phyloP scores from a whole-genome alignment of 1,139 yeast genomes.

The Geotrichum candidum region DNA sequence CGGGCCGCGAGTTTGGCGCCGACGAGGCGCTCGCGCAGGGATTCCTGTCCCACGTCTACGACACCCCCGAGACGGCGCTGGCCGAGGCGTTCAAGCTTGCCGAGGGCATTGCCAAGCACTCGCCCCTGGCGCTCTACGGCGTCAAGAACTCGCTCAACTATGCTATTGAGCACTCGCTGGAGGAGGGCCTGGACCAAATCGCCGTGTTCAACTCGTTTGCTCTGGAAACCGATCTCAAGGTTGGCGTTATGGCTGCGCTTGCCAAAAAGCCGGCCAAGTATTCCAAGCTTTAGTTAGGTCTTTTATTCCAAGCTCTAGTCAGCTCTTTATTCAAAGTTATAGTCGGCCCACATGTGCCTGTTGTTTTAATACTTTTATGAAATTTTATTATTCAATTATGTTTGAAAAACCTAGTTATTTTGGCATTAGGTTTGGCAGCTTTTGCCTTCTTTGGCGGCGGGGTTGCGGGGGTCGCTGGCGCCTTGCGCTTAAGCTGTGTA shows the following conservation, averaged over 20 bases:
- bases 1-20: constrained; percentile 54
- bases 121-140: constrained; percentile 60
- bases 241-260: constrained; percentile 31
- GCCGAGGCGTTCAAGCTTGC: constrained; percentile 49
- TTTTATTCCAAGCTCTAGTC: background rate
- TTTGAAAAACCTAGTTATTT: constrained; percentile 6
- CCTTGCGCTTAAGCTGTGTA: background rate
- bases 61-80: constrained; percentile 47
- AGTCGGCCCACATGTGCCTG: too few species aligned
- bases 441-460: background rate
- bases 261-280: constrained; percentile 31
- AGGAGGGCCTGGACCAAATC: constrained; percentile 48
- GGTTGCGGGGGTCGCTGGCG: background rate
- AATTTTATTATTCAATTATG: background rate
- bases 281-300: constrained; percentile 24
- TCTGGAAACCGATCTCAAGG: constrained; percentile 36
- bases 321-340: too few species aligned
- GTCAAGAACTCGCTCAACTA: constrained; percentile 55
- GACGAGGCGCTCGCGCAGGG: constrained; percentile 56
- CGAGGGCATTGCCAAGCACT: constrained; percentile 42
- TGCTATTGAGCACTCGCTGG: constrained; percentile 43
- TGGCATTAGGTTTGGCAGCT: background rate
- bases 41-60: constrained; percentile 45
- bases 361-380: too few species aligned
- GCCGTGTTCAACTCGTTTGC: constrained; percentile 49